Base-by-base conservation (phyloP, 1,284 basidiomycete species). In the Termitomyces sp. region DNA sequence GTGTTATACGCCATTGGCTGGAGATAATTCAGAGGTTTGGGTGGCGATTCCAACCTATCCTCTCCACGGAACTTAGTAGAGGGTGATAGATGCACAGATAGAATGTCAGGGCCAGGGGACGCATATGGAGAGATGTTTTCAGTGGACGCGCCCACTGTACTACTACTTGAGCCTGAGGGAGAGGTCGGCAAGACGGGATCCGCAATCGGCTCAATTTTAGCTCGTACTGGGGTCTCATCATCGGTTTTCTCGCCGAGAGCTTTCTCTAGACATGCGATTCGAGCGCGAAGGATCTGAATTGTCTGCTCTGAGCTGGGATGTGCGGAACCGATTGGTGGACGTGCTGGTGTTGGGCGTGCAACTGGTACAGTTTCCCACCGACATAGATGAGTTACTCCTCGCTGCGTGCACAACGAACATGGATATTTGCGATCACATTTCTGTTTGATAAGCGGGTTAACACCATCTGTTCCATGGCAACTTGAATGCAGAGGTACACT, bases 391-490 rank as follows among this genome's bases (percentile, higher is more conserved):
- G 75, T 63, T 10, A 80, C 74, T 9, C 74, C 77, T 49, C 78
- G 67, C n/a, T 72, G 70, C 24, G 72, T 68, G 58, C 79, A 81
- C 3, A 78, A 64, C 5, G 74, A 72, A 58, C 78, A 81, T 4
- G 79, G 78, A 53, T 75, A 72, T 54, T 74, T 72, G 46, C 78
- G 70, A 63, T 80, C 78, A 57, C 79, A 80, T 73, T 78, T 77
- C 79, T 80, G 28, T 49, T 50, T 19, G 40, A 2, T 40, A 14
- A 30, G 30, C 41, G 24, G n/a, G 50, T 48, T 43, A 58, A 40
- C 3, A 9, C 7, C 30, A 16, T 34, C 33, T 14, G 19, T 28
- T 16, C 39, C n/a, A 21, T 41, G 30, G 34, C 46, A 48, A 52
- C 21, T 24, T 40, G 31, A 54, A 31, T 46, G 44, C 42, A 42